phyloP scores from a whole-genome alignment of 1,284 basidiomycete species.

The Filobasidium uniguttulatum region DNA sequence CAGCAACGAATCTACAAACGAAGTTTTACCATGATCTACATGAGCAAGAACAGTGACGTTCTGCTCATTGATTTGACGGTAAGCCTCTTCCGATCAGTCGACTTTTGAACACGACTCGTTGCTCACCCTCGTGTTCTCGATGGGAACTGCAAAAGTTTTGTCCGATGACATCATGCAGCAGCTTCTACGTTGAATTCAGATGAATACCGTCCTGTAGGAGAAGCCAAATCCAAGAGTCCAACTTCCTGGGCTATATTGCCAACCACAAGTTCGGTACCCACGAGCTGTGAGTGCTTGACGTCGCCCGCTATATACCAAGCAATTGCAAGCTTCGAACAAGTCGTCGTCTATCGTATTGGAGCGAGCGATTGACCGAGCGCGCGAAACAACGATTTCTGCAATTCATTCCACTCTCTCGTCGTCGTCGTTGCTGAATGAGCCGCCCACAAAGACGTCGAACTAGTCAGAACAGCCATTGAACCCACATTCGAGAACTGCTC shows the following conservation, averaged over 20 bases:
- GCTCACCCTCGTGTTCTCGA: constrained; percentile 32
- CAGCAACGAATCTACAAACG: constrained; percentile 86
- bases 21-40: constrained; percentile 71
- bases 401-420: too few relatives aligned
- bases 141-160: constrained; percentile 29
- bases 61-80: constrained; percentile 14
- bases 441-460: too few relatives aligned
- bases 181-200: background rate
- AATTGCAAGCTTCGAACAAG: too few relatives aligned
- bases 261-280: too few relatives aligned
- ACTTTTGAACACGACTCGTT: too few relatives aligned
- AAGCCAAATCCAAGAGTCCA: background rate
- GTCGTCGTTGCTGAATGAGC: too few relatives aligned
- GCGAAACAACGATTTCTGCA: too few relatives aligned
- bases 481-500: background rate
- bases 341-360: too few relatives aligned
- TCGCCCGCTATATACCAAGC: too few relatives aligned
- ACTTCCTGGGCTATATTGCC: too few relatives aligned
- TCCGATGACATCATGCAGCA: constrained; percentile 2
- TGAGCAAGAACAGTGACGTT: constrained; percentile 38
- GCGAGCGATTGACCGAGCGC: too few relatives aligned
- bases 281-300: too few relatives aligned
- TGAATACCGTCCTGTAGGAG: background rate
- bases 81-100: background rate
- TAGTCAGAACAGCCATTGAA: background rate